Evolutionary conservation across 306 rosid genomes (phyloP).

Genomic region (Cyclanthera cordifolia): DNA sequence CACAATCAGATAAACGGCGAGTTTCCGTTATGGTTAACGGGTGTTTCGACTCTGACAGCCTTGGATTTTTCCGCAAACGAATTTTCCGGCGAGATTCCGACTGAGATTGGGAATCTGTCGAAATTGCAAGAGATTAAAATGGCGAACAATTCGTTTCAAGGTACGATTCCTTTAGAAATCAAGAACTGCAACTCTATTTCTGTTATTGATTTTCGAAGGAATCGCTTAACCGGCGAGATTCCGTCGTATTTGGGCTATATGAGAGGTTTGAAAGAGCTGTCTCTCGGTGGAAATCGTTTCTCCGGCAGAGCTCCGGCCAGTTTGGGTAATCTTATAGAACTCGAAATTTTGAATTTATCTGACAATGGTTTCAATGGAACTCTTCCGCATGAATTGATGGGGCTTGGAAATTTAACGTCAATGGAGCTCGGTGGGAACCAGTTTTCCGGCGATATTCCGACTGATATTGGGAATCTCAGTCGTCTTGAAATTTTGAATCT

Average conservation of each 20-base stretch:
- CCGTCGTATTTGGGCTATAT: slow-evolving; percentile 53
- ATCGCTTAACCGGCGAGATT: slow-evolving; percentile 42
- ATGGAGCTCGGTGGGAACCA: slow-evolving; percentile 66
- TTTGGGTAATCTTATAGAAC: slow-evolving; percentile 45
- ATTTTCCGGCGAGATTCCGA: slow-evolving; percentile 53
- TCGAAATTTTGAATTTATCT: slow-evolving; percentile 53
- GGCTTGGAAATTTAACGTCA: slow-evolving; percentile 44
- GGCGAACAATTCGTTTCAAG: slow-evolving; percentile 60
- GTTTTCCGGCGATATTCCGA: slow-evolving; percentile 42
- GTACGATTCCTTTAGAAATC: slow-evolving; percentile 53
- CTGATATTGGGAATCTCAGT: slow-evolving; percentile 44
- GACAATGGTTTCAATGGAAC: slow-evolving; percentile 52
- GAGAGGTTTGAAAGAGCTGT: slow-evolving; percentile 39
- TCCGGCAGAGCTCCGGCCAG: slow-evolving; percentile 52
- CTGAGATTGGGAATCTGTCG: slow-evolving; percentile 33
- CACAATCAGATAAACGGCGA: slow-evolving; percentile 45
- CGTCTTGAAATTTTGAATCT: slow-evolving; percentile 53
- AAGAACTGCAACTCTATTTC: slow-evolving; percentile 43
- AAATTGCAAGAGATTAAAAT: slow-evolving; percentile 48
- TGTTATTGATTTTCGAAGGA: slow-evolving; percentile 63
- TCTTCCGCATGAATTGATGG: slow-evolving; percentile 40
- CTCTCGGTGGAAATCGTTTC: slow-evolving; percentile 60
- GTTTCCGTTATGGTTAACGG: slow-evolving; percentile 69
- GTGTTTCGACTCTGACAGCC: slow-evolving; percentile 32
- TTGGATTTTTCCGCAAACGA: slow-evolving; percentile 61